These are phyloP conservation scores for Globisporangium sylvaticum DNA, from an alignment of 352 stramenopile species.

Conservation along the genomic window DNA sequence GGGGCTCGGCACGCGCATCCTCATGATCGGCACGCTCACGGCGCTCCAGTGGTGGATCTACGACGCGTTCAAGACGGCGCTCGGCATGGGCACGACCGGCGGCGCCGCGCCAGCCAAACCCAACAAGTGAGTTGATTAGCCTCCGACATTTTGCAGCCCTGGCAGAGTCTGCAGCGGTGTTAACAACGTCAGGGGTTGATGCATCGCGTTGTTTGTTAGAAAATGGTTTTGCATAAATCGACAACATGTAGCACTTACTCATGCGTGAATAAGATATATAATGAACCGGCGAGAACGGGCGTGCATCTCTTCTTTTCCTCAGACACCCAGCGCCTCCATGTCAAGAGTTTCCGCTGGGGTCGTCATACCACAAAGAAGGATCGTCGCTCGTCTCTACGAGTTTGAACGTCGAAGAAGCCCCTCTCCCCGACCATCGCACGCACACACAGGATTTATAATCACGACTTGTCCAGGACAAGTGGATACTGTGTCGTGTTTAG, in stretches of 20 bases:
- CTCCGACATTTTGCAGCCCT: too few species aligned
- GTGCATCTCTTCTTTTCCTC: constrained; percentile 20
- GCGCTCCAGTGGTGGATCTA: constrained; percentile 97
- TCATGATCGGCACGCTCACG: constrained; percentile 96
- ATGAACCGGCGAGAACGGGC: not conserved
- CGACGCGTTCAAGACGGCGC: constrained; percentile 92
- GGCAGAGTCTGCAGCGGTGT: too few species aligned
- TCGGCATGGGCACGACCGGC: constrained; percentile 90
- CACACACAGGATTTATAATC: too few species aligned
- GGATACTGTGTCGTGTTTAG: too few species aligned
- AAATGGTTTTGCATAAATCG: too few species aligned
- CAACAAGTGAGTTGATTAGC: not conserved
- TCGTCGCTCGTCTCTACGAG: not conserved
- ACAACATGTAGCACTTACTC: not conserved
- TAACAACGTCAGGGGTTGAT: too few species aligned
- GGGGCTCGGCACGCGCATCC: constrained; percentile 90
- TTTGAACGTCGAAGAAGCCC: constrained; percentile 4
- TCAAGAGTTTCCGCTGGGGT: constrained; percentile 30
- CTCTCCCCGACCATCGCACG: not conserved
- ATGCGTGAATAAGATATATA: not conserved
- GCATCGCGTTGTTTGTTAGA: too few species aligned
- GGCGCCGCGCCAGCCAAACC: constrained; percentile 53
- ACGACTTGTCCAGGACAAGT: too few species aligned
- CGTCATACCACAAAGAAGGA: constrained; percentile 30
- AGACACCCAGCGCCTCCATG: constrained; percentile 22